Evolutionary conservation across 2,329 filamentous ascomycete genomes (phyloP), one percentile per base, ranked within the genome.

Genomic region (Colletotrichum filicis): DNA sequence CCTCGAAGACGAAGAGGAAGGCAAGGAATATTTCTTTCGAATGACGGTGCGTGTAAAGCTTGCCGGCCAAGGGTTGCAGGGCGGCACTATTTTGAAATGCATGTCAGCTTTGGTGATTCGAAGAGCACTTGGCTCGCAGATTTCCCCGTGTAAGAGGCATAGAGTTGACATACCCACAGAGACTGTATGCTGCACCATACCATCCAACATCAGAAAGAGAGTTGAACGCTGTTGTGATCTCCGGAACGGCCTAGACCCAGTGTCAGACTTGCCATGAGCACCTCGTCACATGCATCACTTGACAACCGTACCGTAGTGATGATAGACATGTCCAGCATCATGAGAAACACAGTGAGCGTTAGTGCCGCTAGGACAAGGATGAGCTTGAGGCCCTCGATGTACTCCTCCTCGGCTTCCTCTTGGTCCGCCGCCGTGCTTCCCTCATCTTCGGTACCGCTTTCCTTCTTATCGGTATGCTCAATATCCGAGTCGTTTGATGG

Each of bases 131-230:
- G 19, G 19, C 42, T 49, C 42, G 42, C 0, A 49, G 7, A 1
- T 3, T 49, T 1, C 9, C 3, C 42, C 19, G 4, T 49, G 19
- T 4, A 22, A 49, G 19, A 49, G 8, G 8, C 8, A 49, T 4
- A 22, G 19, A 9, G 42, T 49, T 49, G 19, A 32, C 60, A 49
- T 81, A 83, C 82, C 81, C 86, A 16, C 84, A 79, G 49, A 89
- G 80, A 42, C 85, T 83, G 75, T 88, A 88, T 24, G 85, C 84
- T 61, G 84, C 85, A 4, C 84, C 86, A 76, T 90, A 90, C 88
- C 88, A 90, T 49, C 88, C 88, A 16, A 90, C 85, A 75, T 90
- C 88, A 2, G 80, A 77, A 0, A 89, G 79, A 14, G 86, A 85
- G 68, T 88, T 83, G 77, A 88, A 87, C 24, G 86, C 81, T 58